Base-by-base conservation (phyloP, 257 asterid genomes). In the Jacaranda mimosifolia region DNA sequence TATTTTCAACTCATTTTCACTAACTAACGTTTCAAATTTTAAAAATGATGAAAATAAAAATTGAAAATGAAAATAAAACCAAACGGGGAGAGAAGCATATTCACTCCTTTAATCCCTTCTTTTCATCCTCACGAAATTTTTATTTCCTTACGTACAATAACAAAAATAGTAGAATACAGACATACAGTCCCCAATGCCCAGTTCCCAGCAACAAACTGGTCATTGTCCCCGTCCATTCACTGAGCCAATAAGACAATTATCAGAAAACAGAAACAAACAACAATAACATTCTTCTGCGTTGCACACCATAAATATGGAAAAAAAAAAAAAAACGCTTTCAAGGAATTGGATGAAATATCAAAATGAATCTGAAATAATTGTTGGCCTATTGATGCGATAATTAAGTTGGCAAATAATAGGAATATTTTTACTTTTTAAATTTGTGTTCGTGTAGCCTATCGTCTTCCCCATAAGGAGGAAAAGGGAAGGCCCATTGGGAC, bases 381-480 rank as follows among this genome's bases (percentile, higher is more conserved):
- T 68, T 58, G 69, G 36, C 40, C 57, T 13, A 19, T 43, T 57
- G 55, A 19, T 11, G 63, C 12, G 69, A 77, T 32, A 42, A 42
- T 42, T 42, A 35, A 70, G 75, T 78, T 78, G 70, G 82, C 70
- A 49, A 77, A 63, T 32, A 77, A 70, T 70, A 77, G 77, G 63
- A 51, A 70, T 63, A 51, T 38, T 39, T 18, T 40, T 19, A 72
- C 64, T 46, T 72, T 72, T 72, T 11, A 43, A 43, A 63, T 12
- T 51, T 40, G 49, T 45, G 11, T 14, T 8, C 9, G 62, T 72
- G 42, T 21, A 38, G 59, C 48, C 40, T 72, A 79, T 79, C 75
- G 46, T 43, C 5, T 66, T 35, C 65, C 60, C 76, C 69, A 36
- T 9, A 72, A 56, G 56, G 51, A 68, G 79, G 36, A 63, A 63